Percentiles rank a stretch among this genome's conserved stretches.
Conservation (phyloP, 495 filamentous ascomycete species). For the Lepidopterella palustris region DNA sequence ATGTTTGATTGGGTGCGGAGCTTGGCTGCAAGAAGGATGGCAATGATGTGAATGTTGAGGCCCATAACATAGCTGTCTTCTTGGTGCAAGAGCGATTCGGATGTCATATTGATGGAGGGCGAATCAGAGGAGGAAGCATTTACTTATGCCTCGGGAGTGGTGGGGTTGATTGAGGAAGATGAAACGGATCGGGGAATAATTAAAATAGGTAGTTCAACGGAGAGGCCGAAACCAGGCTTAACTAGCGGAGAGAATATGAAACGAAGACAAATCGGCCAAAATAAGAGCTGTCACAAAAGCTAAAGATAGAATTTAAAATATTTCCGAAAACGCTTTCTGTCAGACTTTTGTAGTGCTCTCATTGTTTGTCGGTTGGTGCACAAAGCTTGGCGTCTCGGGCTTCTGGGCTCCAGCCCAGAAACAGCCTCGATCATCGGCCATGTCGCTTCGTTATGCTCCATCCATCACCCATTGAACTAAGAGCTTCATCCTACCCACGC, state of each 20-base stretch:
- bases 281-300: too few species aligned
- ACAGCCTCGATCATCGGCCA: too few species aligned
- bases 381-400: too few species aligned
- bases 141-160: not conserved
- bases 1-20: slow-evolving; percentile 50
- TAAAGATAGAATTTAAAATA: too few species aligned
- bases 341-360: too few species aligned
- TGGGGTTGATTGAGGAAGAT: not conserved
- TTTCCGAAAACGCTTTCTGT: too few species aligned
- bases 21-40: slow-evolving; percentile 43
- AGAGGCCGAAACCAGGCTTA: too few species aligned
- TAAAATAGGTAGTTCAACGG: not conserved
- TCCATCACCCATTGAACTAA: not conserved
- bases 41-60: slow-evolving; percentile 36
- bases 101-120: not conserved
- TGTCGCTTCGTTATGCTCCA: too few species aligned
- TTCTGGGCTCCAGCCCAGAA: too few species aligned
- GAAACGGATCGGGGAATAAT: not conserved
- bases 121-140: not conserved
- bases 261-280: too few species aligned
- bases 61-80: slow-evolving; percentile 48
- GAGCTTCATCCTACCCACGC: slow-evolving; percentile 1
- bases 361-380: too few species aligned
- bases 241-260: too few species aligned
- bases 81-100: slow-evolving; percentile 36